Percentiles rank a stretch among this genome's conserved stretches.
Conservation (phyloP, 495 filamentous ascomycete species). For the Neurospora sp. region DNA sequence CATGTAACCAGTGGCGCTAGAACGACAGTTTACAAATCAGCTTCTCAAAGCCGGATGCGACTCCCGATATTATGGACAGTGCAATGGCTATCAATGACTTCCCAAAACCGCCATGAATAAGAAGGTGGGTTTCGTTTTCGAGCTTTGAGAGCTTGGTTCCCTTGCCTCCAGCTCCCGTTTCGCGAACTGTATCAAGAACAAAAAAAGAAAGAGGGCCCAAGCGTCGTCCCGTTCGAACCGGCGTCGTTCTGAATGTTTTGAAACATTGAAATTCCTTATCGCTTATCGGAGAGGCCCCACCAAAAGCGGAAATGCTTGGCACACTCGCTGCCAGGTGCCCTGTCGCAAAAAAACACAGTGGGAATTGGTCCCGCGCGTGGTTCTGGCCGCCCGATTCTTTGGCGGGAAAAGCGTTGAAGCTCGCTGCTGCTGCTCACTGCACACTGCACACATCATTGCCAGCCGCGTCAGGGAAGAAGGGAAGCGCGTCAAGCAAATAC, state of each 20-base stretch:
- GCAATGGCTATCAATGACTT: background rate
- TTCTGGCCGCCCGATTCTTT: background rate
- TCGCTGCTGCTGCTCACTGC: background rate
- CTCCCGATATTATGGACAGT: background rate
- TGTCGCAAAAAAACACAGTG: background rate
- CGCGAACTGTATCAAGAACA: background rate
- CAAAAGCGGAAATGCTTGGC: background rate
- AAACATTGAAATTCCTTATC: background rate
- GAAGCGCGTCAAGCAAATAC: conserved; percentile 12
- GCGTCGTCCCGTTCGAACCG: background rate
- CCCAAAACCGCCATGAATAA: background rate
- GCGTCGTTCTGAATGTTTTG: background rate
- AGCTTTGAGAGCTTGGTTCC: background rate
- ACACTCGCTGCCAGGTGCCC: background rate
- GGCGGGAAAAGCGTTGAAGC: background rate
- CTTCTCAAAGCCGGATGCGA: background rate
- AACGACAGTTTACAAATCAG: background rate
- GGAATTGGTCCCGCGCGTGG: background rate
- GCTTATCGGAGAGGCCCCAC: background rate
- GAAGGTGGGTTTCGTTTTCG: background rate
- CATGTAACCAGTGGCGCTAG: background rate
- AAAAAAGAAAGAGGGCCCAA: background rate
- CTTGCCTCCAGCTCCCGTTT: background rate
- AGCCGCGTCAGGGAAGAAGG: conserved; percentile 5
- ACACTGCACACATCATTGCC: conserved; percentile 2